Evolutionary conservation across 2,329 filamentous ascomycete species (phyloP), one percentile per base, ranked within the genome.

Genomic region (Aspergillus pseudoglaucus): DNA sequence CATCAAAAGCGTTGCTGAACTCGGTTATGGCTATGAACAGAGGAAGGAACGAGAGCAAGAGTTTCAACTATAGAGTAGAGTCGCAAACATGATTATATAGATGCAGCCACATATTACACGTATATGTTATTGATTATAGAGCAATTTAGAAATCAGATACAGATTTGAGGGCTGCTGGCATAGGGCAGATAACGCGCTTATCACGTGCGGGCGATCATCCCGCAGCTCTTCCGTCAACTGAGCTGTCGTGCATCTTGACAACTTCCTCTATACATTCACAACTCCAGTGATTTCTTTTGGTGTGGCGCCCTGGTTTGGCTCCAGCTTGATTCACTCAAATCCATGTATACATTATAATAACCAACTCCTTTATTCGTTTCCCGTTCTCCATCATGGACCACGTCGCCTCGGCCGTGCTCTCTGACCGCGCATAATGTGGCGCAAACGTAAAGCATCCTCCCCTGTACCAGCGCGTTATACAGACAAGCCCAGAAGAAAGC

Each of bases 1-100:
- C 6, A 83, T 89, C 8, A 84, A 69, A 61, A 82, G 75, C 3
- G 64, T 94, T 18, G 77, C 80, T 53, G 85, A 94, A 55, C 72
- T 95, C 25, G 90, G 88, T 0, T 87, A 87, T 59, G 65, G 74
- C 46, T 88, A 78, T 60, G 71, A 75, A 25, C 47, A 57, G 27
- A 66, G 63, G 65, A 62, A 59, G 10, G 25, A 30, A 45, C 45
- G 41, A 37, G 50, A 59, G 22, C 54, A 61, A 12, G 17, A 12
- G 18, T 10, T 10, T 30, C 4, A 12, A 30, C 9, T 12, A 30
- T 30, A 22, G 25, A 30, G 9, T 5, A 30, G 6, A 9, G 33
- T n/a, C 6, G 33, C 14, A n/a, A 37, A 37, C 32, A 15, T n/a
- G 6, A 3, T 2, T 7, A 37, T 6, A 37, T 37, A 37, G 3